A percentile compares a stretch with the other conserved stretches of the same genome.
Evolutionary conservation across 2,329 filamentous ascomycete genomes (phyloP).

Genomic region (Sporothrix luriei): DNA sequence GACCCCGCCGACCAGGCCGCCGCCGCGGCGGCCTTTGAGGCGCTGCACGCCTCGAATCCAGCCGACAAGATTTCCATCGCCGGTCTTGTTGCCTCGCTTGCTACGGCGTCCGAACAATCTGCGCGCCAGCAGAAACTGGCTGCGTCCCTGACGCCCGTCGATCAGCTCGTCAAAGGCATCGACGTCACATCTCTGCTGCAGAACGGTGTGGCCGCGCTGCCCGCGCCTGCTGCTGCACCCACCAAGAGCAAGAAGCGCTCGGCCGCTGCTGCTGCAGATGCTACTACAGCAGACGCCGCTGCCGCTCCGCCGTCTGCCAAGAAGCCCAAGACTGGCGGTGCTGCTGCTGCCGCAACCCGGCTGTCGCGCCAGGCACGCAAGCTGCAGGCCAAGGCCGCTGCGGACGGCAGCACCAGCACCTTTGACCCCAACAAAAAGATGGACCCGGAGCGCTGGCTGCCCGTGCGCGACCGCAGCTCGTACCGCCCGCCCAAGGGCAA

Average conservation of each 20-base stretch:
- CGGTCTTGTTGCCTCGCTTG: conserved; percentile 82
- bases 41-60: conserved; percentile 66
- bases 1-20: conserved; percentile 66
- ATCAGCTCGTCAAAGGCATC: conserved; percentile 62
- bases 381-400: conserved; percentile 39
- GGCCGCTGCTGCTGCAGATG: conserved; percentile 43
- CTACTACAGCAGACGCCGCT: conserved; percentile 15
- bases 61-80: conserved; percentile 71
- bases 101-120: conserved; percentile 55
- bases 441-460: conserved; percentile 92
- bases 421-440: conserved; percentile 76
- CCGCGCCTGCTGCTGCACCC: conserved; percentile 46
- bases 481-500: conserved; percentile 89
- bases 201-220: conserved; percentile 63
- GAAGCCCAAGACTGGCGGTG: conserved; percentile 31
- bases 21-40: conserved; percentile 78
- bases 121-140: conserved; percentile 29
- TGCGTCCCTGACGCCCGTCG: conserved; percentile 45
- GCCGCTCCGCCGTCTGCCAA: conserved; percentile 30
- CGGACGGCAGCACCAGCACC: conserved; percentile 34
- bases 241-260: conserved; percentile 52
- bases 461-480: conserved; percentile 81
- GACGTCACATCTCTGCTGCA: conserved; percentile 65
- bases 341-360: conserved; percentile 46
- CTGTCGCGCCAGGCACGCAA: conserved; percentile 51